Evolutionary conservation across 2,329 filamentous ascomycete genomes (phyloP), one percentile per base, ranked within the genome.

Genomic region (Beauveria medogensis): DNA sequence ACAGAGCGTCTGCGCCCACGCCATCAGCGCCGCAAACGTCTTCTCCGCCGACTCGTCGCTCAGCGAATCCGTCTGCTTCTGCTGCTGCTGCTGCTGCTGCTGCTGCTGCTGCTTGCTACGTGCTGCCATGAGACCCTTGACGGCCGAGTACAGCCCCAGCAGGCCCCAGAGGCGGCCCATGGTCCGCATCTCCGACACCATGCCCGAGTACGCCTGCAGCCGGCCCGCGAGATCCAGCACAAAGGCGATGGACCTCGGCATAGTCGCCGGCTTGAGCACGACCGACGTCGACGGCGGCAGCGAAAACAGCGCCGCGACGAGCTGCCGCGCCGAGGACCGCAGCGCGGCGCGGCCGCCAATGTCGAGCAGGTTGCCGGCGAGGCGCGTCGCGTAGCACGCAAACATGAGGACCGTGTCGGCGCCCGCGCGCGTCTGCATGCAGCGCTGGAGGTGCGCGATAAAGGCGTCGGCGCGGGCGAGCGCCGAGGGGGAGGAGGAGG

Each of bases 101-200:
- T 69, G 22, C 22, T 22, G 59, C 55, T 67, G 70, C 12, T 73
- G 68, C 30, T 69, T 70, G 48, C 69, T 70, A 47, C 69, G 68
- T 1, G 65, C 67, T 10, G 67, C 63, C 44, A 55, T 62, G n/a
- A 86, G 75, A 59, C 70, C 72, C 64, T 83, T 80, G 18, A 80
- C 85, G 79, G 87, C 89, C 65, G 86, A 77, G 73, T 90, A 89
- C 72, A 96, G 79, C 55, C 86, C 86, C 69, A 96, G 68, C 67
- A 92, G 71, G 0, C 85, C 87, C 88, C 90, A 96, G 34, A 97
- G 79, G 0, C 92, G 82, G 64, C 83, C 76, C 70, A 92, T 90
- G 62, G 86, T 88, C 63, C 90, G 80, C 63, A 86, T 83, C 69
- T 94, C 90, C 66, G 80, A 81, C 52, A 94, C 79, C 58, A 93